These are phyloP conservation scores for Beauveria rudraprayagi DNA, from an alignment of 2,329 filamentous ascomycete genomes.

Conservation along the genomic window DNA sequence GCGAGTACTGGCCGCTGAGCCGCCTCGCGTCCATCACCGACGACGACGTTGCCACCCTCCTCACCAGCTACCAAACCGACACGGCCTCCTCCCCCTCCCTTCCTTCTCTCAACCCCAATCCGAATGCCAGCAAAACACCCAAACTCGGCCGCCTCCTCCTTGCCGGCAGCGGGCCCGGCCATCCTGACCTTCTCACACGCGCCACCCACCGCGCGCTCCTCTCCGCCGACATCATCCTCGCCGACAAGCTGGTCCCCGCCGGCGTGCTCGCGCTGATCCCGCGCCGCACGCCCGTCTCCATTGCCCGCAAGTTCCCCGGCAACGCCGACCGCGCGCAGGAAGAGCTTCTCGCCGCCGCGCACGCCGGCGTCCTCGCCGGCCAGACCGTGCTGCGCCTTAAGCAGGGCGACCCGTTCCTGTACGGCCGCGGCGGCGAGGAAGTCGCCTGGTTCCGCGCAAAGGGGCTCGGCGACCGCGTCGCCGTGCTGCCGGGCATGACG, in stretches of 20 bases:
- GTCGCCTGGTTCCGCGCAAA: conserved; percentile 70
- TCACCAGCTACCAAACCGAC: conserved; percentile 57
- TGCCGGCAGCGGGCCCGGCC: conserved; percentile 85
- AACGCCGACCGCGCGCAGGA: conserved; percentile 92
- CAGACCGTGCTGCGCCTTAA: conserved; percentile 83
- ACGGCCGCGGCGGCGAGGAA: conserved; percentile 91
- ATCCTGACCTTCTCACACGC: conserved; percentile 82
- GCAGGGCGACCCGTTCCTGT: conserved; percentile 94
- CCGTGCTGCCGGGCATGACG: conserved; percentile 84
- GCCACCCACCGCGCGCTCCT: conserved; percentile 72
- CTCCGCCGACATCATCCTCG: conserved; percentile 68
- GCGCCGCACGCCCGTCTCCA: conserved; percentile 78
- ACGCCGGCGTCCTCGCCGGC: conserved; percentile 57
- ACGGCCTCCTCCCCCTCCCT: conserved; percentile 18
- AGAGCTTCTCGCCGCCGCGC: conserved; percentile 73
- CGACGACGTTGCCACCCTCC: conserved; percentile 65
- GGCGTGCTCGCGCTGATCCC: conserved; percentile 85
- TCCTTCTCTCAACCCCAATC: neutral
- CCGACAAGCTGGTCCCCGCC: conserved; percentile 78
- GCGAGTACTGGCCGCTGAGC: conserved; percentile 94
- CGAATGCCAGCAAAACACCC: neutral
- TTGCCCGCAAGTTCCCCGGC: conserved; percentile 94
- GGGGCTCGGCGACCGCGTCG: conserved; percentile 54
- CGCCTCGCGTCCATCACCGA: conserved; percentile 74
- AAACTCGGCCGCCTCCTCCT: conserved; percentile 68